Conservation (phyloP, 169 alveolate genomes). For the Cryptosporidium ryanae region DNA sequence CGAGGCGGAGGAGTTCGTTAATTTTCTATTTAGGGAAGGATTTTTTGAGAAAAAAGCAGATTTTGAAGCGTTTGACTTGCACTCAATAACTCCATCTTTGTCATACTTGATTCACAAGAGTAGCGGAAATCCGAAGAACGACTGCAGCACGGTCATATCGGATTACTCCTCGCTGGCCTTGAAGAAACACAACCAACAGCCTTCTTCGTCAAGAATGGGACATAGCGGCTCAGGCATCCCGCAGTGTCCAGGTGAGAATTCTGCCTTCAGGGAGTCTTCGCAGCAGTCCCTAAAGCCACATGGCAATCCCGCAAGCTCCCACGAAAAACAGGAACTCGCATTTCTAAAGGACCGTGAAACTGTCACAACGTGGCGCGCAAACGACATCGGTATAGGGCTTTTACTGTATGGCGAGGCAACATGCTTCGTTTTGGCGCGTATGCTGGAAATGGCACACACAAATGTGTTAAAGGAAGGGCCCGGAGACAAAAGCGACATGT, state of each 20-base stretch:
- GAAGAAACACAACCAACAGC: not conserved
- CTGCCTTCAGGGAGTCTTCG: not conserved
- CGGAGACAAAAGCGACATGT: not conserved
- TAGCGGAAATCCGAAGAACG: not conserved
- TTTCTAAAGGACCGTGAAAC: too few species aligned
- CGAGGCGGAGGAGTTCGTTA: slow-evolving; percentile 54
- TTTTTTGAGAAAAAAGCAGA: slow-evolving; percentile 19
- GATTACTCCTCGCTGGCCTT: slow-evolving; percentile 57
- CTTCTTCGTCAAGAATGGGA: not conserved
- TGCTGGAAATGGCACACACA: slow-evolving; percentile 21
- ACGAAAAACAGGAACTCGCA: not conserved
- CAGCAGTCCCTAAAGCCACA: not conserved
- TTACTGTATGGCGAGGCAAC: slow-evolving; percentile 64
- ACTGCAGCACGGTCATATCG: slow-evolving; percentile 43
- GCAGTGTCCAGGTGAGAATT: not conserved
- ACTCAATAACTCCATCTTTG: slow-evolving; percentile 71
- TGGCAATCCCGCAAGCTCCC: not conserved
- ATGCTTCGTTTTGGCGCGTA: slow-evolving; percentile 72
- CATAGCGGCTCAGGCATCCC: not conserved
- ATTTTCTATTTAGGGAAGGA: slow-evolving; percentile 45
- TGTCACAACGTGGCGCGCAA: slow-evolving; percentile 15
- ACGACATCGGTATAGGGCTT: slow-evolving; percentile 54
- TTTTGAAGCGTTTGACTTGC: slow-evolving; percentile 40
- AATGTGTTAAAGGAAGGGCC: not conserved
- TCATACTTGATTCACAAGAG: slow-evolving; percentile 37